phyloP scores from a whole-genome alignment of 495 filamentous ascomycete species.

The Poronia punctata region DNA sequence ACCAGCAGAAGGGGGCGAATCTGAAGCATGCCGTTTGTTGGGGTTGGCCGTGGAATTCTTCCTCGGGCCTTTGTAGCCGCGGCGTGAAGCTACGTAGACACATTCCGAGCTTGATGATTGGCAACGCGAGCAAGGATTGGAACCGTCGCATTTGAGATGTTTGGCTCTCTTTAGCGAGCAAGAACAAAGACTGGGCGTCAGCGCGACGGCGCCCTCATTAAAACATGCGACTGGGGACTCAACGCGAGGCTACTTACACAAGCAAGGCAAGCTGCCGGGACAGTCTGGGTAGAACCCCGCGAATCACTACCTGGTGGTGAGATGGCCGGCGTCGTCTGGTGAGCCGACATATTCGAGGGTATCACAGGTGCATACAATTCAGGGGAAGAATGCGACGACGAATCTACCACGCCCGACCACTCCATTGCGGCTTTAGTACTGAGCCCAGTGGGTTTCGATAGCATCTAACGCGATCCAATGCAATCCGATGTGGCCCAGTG shows the following conservation, averaged over 20 bases:
- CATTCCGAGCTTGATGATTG: conserved; percentile 34
- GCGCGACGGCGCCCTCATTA: not conserved
- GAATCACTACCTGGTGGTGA: conserved; percentile 18
- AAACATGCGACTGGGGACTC: not conserved
- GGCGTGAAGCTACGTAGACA: conserved; percentile 43
- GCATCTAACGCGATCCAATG: no score
- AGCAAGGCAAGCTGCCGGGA: conserved; percentile 41
- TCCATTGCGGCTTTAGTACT: no score
- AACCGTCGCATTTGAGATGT: conserved; percentile 46
- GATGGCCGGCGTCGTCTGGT: conserved; percentile 15
- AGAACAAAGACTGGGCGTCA: conserved; percentile 12
- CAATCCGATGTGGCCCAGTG: no score
- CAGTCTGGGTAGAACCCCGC: conserved; percentile 31
- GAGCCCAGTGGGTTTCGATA: no score
- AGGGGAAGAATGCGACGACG: conserved; percentile 11
- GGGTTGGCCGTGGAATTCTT: conserved; percentile 38
- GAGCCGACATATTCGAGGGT: no score
- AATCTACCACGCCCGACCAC: not conserved
- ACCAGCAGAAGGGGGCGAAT: conserved; percentile 32
- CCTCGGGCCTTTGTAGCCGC: conserved; percentile 45
- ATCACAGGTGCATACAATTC: conserved; percentile 9
- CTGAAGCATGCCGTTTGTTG: conserved; percentile 44
- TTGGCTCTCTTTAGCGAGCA: conserved; percentile 33
- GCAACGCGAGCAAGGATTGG: conserved; percentile 40
- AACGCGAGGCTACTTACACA: conserved; percentile 32